Evolutionary conservation across 306 rosid species (phyloP).

Genomic region (Benincasa hispida): DNA sequence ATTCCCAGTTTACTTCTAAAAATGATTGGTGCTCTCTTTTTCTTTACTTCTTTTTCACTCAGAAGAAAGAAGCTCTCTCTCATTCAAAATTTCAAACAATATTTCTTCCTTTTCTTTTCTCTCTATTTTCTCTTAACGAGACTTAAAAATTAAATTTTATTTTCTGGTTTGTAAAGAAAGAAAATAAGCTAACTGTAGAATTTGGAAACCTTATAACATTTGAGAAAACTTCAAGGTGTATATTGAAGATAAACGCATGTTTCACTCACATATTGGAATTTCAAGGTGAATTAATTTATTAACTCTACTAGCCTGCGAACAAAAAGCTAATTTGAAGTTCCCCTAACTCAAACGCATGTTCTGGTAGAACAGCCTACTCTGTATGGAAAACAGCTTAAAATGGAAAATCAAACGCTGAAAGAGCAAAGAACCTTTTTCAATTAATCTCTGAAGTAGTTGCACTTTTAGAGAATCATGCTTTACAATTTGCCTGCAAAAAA

Average conservation of each 20-base stretch:
- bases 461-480: conserved; percentile 39
- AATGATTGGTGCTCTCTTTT: neutral
- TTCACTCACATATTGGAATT: neutral
- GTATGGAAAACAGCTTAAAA: neutral
- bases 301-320: neutral
- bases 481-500: conserved; percentile 50
- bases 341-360: neutral
- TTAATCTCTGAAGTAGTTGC: conserved; percentile 43
- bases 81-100: neutral
- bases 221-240: neutral
- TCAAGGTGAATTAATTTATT: neutral
- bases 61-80: neutral
- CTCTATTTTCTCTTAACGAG: neutral
- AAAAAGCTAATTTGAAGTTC: neutral
- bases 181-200: neutral
- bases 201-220: neutral
- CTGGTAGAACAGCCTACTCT: neutral
- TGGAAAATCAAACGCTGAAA: neutral
- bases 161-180: neutral
- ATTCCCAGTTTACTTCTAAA: neutral
- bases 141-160: neutral
- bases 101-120: neutral
- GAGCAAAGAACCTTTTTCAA: conserved; percentile 38
- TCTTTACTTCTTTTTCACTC: neutral
- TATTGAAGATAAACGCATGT: neutral